Conservation (phyloP, 352 stramenopile genomes). For the Peronospora farinosa region DNA sequence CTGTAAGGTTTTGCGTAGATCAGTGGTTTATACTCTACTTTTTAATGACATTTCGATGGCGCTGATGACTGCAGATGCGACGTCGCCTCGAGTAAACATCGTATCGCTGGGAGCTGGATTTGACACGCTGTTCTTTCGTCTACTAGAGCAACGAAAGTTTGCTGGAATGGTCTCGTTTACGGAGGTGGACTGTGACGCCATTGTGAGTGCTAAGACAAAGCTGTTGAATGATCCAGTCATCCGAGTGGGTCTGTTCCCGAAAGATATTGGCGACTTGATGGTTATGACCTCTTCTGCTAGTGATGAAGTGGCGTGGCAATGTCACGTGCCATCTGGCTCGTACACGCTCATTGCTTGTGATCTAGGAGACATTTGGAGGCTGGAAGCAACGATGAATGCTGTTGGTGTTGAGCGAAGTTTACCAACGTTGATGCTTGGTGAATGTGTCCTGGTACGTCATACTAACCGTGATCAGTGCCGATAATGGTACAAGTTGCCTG, state of each 20-base stretch:
- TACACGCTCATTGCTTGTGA: constrained; percentile 55
- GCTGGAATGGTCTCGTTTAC: constrained; percentile 29
- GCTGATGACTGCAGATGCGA: constrained; percentile 13
- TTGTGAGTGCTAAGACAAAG: constrained; percentile 44
- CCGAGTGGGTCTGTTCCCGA: constrained; percentile 26
- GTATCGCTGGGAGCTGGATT: constrained; percentile 67
- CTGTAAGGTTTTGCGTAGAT: constrained; percentile 4
- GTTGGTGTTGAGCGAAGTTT: constrained; percentile 29
- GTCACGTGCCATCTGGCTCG: constrained; percentile 16
- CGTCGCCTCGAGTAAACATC: constrained; percentile 38
- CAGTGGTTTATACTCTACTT: background rate
- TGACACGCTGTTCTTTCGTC: constrained; percentile 68
- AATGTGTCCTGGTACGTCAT: constrained; percentile 59
- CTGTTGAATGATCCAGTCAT: constrained; percentile 30
- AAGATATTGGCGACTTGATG: constrained; percentile 7
- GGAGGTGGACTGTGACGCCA: constrained; percentile 59
- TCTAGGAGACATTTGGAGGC: constrained; percentile 37
- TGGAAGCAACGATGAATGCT: constrained; percentile 28
- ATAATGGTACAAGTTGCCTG: background rate
- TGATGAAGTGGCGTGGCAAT: constrained; percentile 24
- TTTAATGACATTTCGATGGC: constrained; percentile 9
- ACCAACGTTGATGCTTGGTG: constrained; percentile 54
- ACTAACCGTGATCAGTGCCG: background rate
- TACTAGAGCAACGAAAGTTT: constrained; percentile 30
- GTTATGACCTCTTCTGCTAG: constrained; percentile 1